Base-by-base conservation (phyloP, 306 rosid species). In the Vigna trinervia region DNA sequence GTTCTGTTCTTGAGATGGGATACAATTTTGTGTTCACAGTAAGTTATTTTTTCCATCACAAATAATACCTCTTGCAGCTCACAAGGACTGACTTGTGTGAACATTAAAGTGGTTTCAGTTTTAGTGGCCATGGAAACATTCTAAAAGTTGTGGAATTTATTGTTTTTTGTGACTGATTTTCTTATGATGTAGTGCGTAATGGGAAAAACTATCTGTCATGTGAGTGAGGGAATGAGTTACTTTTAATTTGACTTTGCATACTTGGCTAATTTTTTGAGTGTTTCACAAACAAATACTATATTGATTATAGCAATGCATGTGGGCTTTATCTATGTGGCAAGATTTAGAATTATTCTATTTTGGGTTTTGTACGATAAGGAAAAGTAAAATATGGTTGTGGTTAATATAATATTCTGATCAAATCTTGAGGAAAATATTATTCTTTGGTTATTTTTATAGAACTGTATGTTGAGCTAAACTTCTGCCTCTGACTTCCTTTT, bases 1-100 rank as follows among this genome's bases (percentile, higher is more conserved):
- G 91, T 50, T 85, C 91, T 78, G 86, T 95, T 83, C 90, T 90
- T 66, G 96, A 89, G 87, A 78, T 88, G 92, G 99, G 99, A 4
- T 89, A 92, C 93, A 86, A 88, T 86, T 95, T 95, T 78, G 97
- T 95, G 47, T 95, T 95, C 85, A 95, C 99, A 82, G 99, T 95
- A 88, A 85, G 81, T 84, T 66, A 45, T 57, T 46, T 64, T 61
- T 48, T 52, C 71, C 59, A 63, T 69, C 75, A 80, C 64, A 62
- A 41, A 48, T 30, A 30, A 30, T 30, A 30, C 64, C 46, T 82
- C 52, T 63, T 78, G 68, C 74, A 58, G 63, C 34, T 76, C 71
- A 71, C 69, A 13, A 38, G 54, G 76, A 56, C 72, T 60, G 43
- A 28, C 12, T 57, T 69, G 48, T 28, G 63, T 58, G 73, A 43